Conservation (phyloP, 1,284 basidiomycete genomes). For the Anthracocystis walkeri region DNA sequence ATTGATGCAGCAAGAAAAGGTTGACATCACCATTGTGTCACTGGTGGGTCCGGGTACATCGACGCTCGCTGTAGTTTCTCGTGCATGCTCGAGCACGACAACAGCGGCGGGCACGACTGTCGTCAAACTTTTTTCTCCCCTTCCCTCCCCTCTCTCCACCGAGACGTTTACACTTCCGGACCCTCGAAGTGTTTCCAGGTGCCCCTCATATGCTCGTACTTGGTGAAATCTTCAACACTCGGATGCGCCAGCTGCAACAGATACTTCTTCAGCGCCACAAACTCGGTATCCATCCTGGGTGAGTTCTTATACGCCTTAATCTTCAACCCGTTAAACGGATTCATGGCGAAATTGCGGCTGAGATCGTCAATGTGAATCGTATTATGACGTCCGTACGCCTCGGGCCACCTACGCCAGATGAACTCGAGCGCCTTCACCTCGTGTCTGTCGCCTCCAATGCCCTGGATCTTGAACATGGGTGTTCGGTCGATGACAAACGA, state of each 20-base stretch:
- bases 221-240: slow-evolving; percentile 39
- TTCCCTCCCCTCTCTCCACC: background rate
- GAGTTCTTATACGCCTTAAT: slow-evolving; percentile 74
- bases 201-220: slow-evolving; percentile 34
- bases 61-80: too few species aligned
- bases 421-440: slow-evolving; percentile 71
- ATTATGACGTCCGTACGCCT: slow-evolving; percentile 72
- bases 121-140: background rate
- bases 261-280: slow-evolving; percentile 43
- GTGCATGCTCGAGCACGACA: too few species aligned
- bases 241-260: slow-evolving; percentile 53
- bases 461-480: slow-evolving; percentile 89
- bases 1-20: too few species aligned
- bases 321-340: slow-evolving; percentile 84
- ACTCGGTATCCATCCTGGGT: slow-evolving; percentile 58
- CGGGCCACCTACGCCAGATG: slow-evolving; percentile 61
- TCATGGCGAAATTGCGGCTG: slow-evolving; percentile 82
- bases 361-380: slow-evolving; percentile 90
- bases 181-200: slow-evolving; percentile 52
- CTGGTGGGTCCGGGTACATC: too few species aligned
- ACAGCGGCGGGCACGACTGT: too few species aligned
- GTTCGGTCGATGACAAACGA: slow-evolving; percentile 78
- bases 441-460: slow-evolving; percentile 76
- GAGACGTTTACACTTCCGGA: slow-evolving; percentile 22
- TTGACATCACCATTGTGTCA: too few species aligned